A percentile compares a stretch with the other conserved stretches of the same genome.
phyloP scores from a whole-genome alignment of 257 asterid genomes.

The Linaria vulgaris region DNA sequence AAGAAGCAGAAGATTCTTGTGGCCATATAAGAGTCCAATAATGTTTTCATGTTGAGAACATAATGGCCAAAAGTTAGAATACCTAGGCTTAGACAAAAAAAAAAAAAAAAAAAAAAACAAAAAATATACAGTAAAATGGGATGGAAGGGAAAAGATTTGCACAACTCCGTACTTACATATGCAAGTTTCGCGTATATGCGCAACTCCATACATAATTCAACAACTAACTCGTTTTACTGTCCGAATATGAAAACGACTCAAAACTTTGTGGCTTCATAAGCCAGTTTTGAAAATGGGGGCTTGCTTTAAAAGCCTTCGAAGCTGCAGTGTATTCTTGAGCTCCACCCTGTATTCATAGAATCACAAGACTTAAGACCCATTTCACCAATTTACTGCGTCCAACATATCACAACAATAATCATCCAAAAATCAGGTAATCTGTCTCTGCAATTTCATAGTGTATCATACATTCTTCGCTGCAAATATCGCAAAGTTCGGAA shows the following conservation, averaged over 20 bases:
- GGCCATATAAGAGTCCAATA: too few relatives aligned
- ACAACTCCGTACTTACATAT: too few relatives aligned
- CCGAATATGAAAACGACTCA: conserved; percentile 51
- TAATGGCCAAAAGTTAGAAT: not conserved
- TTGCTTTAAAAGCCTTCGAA: conserved; percentile 64
- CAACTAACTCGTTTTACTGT: conserved; percentile 26
- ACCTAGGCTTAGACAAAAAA: not conserved
- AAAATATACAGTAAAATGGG: not conserved
- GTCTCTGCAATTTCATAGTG: too few relatives aligned
- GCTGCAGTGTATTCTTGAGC: conserved; percentile 55
- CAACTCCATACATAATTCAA: not conserved
- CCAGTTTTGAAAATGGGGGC: conserved; percentile 75
- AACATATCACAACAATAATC: too few relatives aligned
- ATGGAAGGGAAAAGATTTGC: not conserved
- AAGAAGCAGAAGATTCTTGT: too few relatives aligned
- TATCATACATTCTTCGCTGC: too few relatives aligned
- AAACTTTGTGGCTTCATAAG: conserved; percentile 54
- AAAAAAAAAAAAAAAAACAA: too few relatives aligned
- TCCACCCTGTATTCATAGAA: conserved; percentile 48
- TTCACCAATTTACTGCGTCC: too few relatives aligned
- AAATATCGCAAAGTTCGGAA: too few relatives aligned
- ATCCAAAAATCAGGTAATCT: too few relatives aligned
- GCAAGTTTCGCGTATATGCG: too few relatives aligned
- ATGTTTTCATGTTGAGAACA: too few relatives aligned
- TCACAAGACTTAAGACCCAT: conserved; percentile 10